Evolutionary conservation across 2,329 filamentous ascomycete species (phyloP), one percentile per base, ranked within the genome.

Genomic region (Colletotrichum brevisporum): DNA sequence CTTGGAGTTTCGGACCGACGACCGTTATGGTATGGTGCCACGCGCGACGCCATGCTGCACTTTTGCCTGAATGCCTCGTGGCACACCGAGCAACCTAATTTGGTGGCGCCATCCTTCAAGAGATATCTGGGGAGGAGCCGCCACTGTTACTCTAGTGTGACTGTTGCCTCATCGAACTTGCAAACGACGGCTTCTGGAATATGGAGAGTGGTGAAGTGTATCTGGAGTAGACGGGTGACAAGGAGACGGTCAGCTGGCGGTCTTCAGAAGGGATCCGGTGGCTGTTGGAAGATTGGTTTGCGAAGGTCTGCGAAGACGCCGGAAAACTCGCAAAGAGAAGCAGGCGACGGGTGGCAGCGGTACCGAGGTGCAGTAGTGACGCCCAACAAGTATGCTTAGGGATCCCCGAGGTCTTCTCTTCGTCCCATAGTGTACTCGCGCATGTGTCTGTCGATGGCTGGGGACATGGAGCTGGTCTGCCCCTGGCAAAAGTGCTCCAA

Each of bases 1-100:
- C 58, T 70, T 71, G 69, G 69, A 71, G 56, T 70, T 62, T 57
- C 69, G 69, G 69, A 70, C 69, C 69, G 69, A 61, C 27, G 56
- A 70, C 60, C 69, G 69, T 71, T 69, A 15, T 61, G 69, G 66
- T n/a, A 65, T 63, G 66, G 69, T 56, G 61, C 66, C 66, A 71
- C 66, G 24, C 69, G 56, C 47, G 60, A 69, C 50, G 68, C 69
- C 66, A 64, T 57, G 36, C 58, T 64, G 55, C 18, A 36, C 55
- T 36, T 71, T 41, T 62, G 66, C 66, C 66, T 63, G 53, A 71
- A 70, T 62, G 18, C 69, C 66, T 69, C 55, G 65, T 69, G 69
- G 65, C 65, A 52, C 45, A 45, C 26, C 31, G 36, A 24, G 45
- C 59, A 60, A 65, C 60, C 60, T 67, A 71, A 61, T 54, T 63